These are phyloP conservation scores for Neurospora cerealis DNA, from an alignment of 495 filamentous ascomycete genomes.

Conservation along the genomic window DNA sequence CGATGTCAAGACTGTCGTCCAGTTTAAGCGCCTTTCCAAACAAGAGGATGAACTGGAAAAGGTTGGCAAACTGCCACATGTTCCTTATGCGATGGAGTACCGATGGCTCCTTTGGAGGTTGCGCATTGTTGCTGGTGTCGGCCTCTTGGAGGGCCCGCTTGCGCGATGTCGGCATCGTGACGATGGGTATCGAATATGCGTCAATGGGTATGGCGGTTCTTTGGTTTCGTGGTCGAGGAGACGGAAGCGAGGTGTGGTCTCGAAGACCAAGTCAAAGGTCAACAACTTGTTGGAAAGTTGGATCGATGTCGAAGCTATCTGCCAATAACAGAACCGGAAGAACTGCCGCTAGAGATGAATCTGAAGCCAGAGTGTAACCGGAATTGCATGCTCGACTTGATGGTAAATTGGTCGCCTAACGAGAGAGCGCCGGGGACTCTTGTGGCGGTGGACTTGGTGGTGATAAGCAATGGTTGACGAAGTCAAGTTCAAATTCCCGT, in stretches of 20 bases:
- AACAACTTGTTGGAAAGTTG: neutral
- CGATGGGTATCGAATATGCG: neutral
- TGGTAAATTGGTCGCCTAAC: neutral
- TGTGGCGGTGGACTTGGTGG: neutral
- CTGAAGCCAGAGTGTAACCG: neutral
- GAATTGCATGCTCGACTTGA: neutral
- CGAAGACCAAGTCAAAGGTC: neutral
- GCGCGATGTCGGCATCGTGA: conserved; percentile 45
- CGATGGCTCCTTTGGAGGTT: conserved; percentile 23
- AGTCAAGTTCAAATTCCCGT: neutral
- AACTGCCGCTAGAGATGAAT: neutral
- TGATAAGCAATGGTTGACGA: neutral
- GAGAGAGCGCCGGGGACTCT: neutral
- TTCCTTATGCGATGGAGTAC: conserved; percentile 65
- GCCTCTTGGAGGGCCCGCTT: conserved; percentile 67
- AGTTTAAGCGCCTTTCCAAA: conserved; percentile 86
- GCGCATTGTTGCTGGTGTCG: conserved; percentile 26
- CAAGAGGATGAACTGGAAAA: conserved; percentile 84
- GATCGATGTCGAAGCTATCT: neutral
- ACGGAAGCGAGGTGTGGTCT: neutral
- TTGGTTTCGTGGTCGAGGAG: neutral
- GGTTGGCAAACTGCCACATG: conserved; percentile 90
- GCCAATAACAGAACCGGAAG: neutral
- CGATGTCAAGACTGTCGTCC: conserved; percentile 74
- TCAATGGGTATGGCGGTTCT: neutral